These are phyloP conservation scores for Boletus rex-veris DNA, from an alignment of 768 basidiomycete species.

Conservation along the genomic window DNA sequence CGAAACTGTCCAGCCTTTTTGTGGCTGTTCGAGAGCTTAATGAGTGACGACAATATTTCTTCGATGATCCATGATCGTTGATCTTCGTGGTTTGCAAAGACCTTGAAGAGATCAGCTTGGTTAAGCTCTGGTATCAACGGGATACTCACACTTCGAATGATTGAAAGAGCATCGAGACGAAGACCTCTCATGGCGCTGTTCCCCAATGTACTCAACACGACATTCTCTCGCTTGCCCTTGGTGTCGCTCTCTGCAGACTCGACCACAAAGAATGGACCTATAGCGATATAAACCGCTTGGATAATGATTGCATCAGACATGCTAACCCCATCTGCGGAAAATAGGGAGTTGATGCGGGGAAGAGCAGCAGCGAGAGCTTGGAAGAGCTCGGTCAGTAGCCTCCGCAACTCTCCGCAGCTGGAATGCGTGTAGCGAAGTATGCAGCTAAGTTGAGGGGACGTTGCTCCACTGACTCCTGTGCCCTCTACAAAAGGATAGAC, in stretches of 20 bases:
- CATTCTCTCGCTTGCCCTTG: constrained; percentile 53
- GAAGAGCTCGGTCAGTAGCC: constrained; percentile 63
- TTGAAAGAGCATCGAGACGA: constrained; percentile 73
- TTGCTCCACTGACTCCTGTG: constrained; percentile 38
- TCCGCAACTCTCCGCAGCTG: constrained; percentile 36
- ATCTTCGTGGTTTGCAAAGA: constrained; percentile 86
- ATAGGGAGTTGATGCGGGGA: constrained; percentile 69
- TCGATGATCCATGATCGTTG: constrained; percentile 98
- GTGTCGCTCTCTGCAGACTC: constrained; percentile 57
- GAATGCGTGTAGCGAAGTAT: constrained; percentile 44
- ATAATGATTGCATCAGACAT: constrained; percentile 92
- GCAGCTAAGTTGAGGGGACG: constrained; percentile 49
- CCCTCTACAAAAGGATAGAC: constrained; percentile 88
- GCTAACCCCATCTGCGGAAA: constrained; percentile 62
- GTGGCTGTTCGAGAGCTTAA: constrained; percentile 85
- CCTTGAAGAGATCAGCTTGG: constrained; percentile 42
- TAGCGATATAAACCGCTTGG: constrained; percentile 86
- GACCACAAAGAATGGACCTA: constrained; percentile 92
- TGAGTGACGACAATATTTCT: constrained; percentile 87
- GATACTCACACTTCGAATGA: constrained; percentile 76
- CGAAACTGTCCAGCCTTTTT: constrained; percentile 87
- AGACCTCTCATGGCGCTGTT: constrained; percentile 79
- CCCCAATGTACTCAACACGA: constrained; percentile 64
- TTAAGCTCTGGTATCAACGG: background rate
- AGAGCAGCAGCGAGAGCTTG: constrained; percentile 69